These are phyloP conservation scores for Holtermanniella nyarrowii DNA, from an alignment of 768 basidiomycete genomes.

Conservation along the genomic window DNA sequence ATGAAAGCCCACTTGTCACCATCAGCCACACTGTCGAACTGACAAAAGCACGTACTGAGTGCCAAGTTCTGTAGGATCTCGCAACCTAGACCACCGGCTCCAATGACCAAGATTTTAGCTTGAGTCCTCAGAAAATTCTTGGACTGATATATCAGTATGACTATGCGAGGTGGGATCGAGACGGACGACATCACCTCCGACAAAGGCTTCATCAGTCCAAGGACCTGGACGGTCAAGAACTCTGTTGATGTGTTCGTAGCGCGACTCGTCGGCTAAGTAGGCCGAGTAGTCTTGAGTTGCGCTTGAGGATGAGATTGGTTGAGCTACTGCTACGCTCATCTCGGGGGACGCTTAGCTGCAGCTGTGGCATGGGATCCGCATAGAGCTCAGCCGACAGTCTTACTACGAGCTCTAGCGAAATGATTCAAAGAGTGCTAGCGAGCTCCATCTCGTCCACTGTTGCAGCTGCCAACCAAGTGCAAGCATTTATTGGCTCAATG, in stretches of 20 bases:
- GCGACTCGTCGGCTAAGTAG: constrained; percentile 37
- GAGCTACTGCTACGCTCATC: not conserved
- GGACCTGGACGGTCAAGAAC: constrained; percentile 78
- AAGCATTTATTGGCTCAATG: no score
- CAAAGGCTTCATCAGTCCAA: constrained; percentile 67
- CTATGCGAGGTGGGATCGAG: not conserved
- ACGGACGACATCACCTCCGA: constrained; percentile 67
- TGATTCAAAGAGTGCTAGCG: no score
- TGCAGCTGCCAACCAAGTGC: no score
- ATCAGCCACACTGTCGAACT: not conserved
- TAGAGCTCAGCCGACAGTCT: no score
- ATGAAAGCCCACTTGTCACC: constrained; percentile 66
- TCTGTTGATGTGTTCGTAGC: constrained; percentile 77
- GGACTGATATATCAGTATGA: constrained; percentile 48
- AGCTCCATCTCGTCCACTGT: no score
- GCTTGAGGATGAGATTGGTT: not conserved
- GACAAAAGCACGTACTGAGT: constrained; percentile 45
- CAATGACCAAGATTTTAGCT: constrained; percentile 92
- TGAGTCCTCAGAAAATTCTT: constrained; percentile 72
- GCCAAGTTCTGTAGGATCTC: constrained; percentile 96
- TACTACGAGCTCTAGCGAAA: no score
- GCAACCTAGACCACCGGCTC: constrained; percentile 90
- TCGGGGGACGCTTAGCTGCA: no score
- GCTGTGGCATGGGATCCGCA: no score
- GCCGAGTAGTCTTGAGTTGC: not conserved